These are phyloP conservation scores for Chiua sp. DNA, from an alignment of 1,284 basidiomycete genomes.

Conservation along the genomic window DNA sequence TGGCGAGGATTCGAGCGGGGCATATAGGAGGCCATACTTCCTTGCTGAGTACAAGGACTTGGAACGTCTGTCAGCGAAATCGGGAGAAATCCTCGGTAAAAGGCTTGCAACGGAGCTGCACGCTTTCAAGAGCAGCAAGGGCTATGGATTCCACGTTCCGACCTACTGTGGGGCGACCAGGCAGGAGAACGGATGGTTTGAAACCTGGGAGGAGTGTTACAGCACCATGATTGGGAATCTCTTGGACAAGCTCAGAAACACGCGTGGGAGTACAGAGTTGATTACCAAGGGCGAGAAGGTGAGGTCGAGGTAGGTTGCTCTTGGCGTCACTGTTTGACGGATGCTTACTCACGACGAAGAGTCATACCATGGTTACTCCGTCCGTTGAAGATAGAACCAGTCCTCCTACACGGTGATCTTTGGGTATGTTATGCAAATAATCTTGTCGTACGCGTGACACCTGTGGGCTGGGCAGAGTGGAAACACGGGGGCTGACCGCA, in stretches of 20 bases:
- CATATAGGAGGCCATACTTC: conserved; percentile 61
- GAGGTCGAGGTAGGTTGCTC: conserved; percentile 55
- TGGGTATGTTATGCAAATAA: conserved; percentile 57
- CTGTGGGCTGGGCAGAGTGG: conserved; percentile 58
- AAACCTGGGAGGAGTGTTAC: conserved; percentile 77
- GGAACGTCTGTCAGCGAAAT: conserved; percentile 47
- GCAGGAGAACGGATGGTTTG: conserved; percentile 77
- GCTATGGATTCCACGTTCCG: conserved; percentile 78
- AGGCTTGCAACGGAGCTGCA: conserved; percentile 73
- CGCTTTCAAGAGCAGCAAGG: conserved; percentile 52
- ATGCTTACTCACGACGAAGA: conserved; percentile 48
- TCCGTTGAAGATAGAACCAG: conserved; percentile 67
- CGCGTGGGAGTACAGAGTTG: conserved; percentile 52
- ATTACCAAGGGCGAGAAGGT: conserved; percentile 61
- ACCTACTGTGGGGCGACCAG: conserved; percentile 85
- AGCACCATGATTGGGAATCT: conserved; percentile 71
- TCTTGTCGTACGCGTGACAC: conserved; percentile 1
- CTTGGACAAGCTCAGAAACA: conserved; percentile 55
- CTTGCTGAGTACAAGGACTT: conserved; percentile 78
- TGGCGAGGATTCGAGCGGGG: conserved; percentile 37
- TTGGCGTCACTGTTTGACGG: not conserved
- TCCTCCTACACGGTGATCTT: conserved; percentile 85
- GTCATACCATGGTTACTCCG: conserved; percentile 79
- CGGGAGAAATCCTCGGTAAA: conserved; percentile 61
- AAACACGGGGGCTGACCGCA: conserved; percentile 66